These are phyloP conservation scores for Fraxinus excelsior DNA, from an alignment of 257 asterid genomes.

Conservation along the genomic window DNA sequence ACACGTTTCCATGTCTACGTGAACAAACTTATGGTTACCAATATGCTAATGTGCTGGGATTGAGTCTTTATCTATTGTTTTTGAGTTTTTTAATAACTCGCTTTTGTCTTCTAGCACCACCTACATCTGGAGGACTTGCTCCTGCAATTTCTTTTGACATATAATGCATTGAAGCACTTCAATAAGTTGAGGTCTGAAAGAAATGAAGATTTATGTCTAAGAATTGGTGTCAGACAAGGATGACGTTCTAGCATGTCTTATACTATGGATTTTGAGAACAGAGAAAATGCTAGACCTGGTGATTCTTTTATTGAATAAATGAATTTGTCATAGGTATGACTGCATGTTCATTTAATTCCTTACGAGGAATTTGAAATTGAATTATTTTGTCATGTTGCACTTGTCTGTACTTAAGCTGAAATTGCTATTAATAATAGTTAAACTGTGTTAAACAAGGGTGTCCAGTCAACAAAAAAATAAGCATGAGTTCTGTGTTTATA, in stretches of 20 bases:
- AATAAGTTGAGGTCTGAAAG: conserved; percentile 69
- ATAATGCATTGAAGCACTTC: conserved; percentile 74
- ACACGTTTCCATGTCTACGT: neutral
- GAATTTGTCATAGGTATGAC: conserved; percentile 77
- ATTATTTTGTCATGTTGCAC: neutral
- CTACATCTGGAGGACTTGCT: conserved; percentile 52
- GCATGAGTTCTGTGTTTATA: too few species aligned
- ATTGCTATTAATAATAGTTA: neutral
- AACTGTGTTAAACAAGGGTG: neutral
- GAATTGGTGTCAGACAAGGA: conserved; percentile 97
- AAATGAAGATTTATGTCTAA: conserved; percentile 71
- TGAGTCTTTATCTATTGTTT: neutral
- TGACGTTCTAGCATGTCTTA: conserved; percentile 98
- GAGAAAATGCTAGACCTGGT: conserved; percentile 71
- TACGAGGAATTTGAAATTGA: neutral
- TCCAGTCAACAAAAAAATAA: too few species aligned
- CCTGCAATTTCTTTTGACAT: conserved; percentile 86
- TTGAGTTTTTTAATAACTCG: conserved; percentile 9
- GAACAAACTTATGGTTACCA: neutral
- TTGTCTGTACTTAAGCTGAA: neutral
- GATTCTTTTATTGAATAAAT: conserved; percentile 83
- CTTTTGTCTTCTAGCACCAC: conserved; percentile 39
- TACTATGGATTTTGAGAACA: conserved; percentile 91
- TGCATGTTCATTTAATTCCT: conserved; percentile 1
- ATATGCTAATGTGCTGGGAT: neutral